Percentiles rank a stretch among this genome's conserved stretches.
Evolutionary conservation across 768 basidiomycete species (phyloP).

Genomic region (Kwoniella heveanensis): DNA sequence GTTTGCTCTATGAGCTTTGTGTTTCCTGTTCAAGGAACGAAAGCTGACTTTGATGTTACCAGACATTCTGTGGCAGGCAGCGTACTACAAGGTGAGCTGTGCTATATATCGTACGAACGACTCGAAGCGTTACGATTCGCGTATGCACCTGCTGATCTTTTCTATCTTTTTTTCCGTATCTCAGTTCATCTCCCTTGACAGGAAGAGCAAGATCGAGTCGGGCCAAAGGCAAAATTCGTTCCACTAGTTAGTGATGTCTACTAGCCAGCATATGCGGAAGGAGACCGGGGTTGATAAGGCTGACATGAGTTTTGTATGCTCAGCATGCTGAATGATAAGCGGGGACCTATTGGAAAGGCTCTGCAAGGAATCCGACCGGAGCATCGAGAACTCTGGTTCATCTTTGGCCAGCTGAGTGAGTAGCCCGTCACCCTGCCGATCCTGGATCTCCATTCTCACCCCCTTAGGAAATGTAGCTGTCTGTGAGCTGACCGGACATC

Average conservation of each 20-base stretch:
- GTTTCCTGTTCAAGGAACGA: too few relatives aligned
- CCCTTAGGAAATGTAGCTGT: too few relatives aligned
- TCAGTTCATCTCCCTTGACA: slow-evolving; percentile 79
- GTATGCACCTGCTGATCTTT: too few relatives aligned
- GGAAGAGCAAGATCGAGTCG: slow-evolving; percentile 84
- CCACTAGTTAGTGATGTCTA: slow-evolving; percentile 64
- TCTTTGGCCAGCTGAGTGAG: slow-evolving; percentile 79
- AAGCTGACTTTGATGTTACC: neutral
- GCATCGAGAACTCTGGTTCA: slow-evolving; percentile 73
- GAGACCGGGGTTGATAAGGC: too few relatives aligned
- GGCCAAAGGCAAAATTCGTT: slow-evolving; percentile 90
- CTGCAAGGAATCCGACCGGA: slow-evolving; percentile 66
- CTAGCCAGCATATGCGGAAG: too few relatives aligned
- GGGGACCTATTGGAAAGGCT: slow-evolving; percentile 73
- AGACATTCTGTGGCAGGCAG: slow-evolving; percentile 90
- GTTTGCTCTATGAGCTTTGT: too few relatives aligned
- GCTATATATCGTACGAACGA: too few relatives aligned
- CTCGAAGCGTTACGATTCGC: too few relatives aligned
- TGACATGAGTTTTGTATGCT: neutral
- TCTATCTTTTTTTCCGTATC: too few relatives aligned
- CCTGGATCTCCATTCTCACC: too few relatives aligned
- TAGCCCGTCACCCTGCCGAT: too few relatives aligned
- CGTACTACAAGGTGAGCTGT: slow-evolving; percentile 78
- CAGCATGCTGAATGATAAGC: slow-evolving; percentile 78
- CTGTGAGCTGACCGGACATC: too few relatives aligned